Base-by-base conservation (phyloP, 2,329 filamentous ascomycete genomes). In the Chaetomium sp. region DNA sequence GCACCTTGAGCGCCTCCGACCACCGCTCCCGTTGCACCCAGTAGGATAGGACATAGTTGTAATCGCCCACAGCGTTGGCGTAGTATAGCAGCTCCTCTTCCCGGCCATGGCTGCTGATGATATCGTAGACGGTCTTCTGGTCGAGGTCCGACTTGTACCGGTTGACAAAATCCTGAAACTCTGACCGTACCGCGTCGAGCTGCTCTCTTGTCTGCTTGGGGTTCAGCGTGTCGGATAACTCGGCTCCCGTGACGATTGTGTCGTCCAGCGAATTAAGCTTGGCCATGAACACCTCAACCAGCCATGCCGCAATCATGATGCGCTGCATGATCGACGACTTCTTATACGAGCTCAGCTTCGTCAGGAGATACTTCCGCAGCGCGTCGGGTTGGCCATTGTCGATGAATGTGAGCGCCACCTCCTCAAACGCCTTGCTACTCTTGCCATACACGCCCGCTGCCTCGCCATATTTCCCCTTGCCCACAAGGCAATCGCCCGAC, bases 11-110 rank as follows among this genome's bases (percentile, higher is more conserved):
- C 2, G 91, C 90, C 65, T 96, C 91, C 4, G 76, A 74, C 94
- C 94, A 99, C 64, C 89, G 84, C 72, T 97, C 94, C 57, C 92
- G 82, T 71, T 97, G 94, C 14, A 97, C 87, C 94, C 94, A 99
- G 71, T 99, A 99, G 8, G 89, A 89, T 11, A 99, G 76, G 27
- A 97, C 91, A 67, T 95, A 99, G 69, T 95, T 89, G 73, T 94
- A 91, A 70, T 99, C 94, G 65, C 92, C 88, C 47, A 95, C 80
- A 6, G 88, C 84, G 56, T 87, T 94, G 19, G 94, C 94, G 72
- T 91, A 99, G 72, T 86, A 94, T 0, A 99, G 78, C 2, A 99
- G 77, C 69, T 99, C 94, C 63, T 92, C 87, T 72, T 99, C 94
- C 55, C 94, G 82, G 12, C 92, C 94, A 68, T 99, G 94, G 64